Conservation (phyloP, 495 filamentous ascomycete species). For the Barbatosphaeria neglecta region DNA sequence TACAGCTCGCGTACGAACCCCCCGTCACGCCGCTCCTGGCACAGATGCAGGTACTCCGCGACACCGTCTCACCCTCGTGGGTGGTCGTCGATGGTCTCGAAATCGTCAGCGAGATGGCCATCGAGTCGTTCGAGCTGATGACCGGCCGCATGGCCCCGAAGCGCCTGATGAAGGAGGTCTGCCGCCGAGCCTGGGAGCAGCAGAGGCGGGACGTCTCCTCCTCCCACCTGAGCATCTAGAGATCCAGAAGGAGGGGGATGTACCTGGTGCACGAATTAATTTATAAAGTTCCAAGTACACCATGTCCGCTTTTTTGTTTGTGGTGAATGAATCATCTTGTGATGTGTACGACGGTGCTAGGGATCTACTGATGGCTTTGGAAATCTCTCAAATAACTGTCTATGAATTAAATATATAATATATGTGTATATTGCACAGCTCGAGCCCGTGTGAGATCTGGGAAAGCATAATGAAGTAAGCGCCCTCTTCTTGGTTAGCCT, state of each 20-base stretch:
- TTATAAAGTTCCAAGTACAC: no score
- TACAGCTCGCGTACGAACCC: slow-evolving; percentile 59
- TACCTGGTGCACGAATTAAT: no score
- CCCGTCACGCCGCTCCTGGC: slow-evolving; percentile 57
- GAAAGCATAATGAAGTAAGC: no score
- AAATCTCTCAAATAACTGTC: no score
- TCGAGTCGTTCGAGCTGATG: slow-evolving; percentile 74
- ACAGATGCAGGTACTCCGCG: slow-evolving; percentile 46
- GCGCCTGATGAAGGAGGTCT: slow-evolving; percentile 52
- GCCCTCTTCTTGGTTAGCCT: not conserved
- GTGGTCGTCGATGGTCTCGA: slow-evolving; percentile 71
- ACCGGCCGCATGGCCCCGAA: slow-evolving; percentile 71
- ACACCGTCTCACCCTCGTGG: slow-evolving; percentile 54
- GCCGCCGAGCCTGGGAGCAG: slow-evolving; percentile 28
- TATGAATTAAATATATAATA: no score
- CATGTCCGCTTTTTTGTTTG: no score
- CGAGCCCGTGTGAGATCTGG: no score
- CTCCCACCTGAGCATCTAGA: not conserved
- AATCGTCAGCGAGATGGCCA: slow-evolving; percentile 69
- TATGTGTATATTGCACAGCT: no score
- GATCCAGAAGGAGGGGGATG: not conserved
- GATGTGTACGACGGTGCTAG: no score
- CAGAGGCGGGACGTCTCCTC: slow-evolving; percentile 11
- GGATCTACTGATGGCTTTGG: no score
- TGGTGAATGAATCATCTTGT: no score